A percentile compares a stretch with the other conserved stretches of the same genome.
phyloP scores from a whole-genome alignment of 805 yeast genomes.

The Candida hispaniensis region DNA sequence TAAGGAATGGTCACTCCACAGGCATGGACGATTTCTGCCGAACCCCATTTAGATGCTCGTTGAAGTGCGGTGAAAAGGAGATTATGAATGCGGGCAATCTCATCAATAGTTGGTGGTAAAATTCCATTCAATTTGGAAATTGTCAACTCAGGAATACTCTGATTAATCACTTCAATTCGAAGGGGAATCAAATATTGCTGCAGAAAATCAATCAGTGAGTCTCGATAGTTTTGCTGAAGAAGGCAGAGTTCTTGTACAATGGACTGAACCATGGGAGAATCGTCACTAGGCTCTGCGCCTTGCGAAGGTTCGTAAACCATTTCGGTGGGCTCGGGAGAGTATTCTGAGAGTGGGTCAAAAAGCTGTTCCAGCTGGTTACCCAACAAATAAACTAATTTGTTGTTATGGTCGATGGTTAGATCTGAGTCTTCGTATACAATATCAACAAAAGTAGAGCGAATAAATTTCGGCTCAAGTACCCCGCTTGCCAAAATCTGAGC shows the following conservation, averaged over 20 bases:
- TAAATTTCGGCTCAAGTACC: conserved; percentile 38
- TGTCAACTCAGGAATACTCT: conserved; percentile 39
- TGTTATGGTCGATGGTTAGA: conserved; percentile 51
- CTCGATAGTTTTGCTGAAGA: conserved; percentile 66
- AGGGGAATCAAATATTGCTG: conserved; percentile 73
- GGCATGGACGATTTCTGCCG: conserved; percentile 65
- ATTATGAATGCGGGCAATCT: conserved; percentile 81
- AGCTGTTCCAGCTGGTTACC: conserved; percentile 83
- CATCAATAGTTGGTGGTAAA: conserved; percentile 94
- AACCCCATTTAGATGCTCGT: conserved; percentile 57
- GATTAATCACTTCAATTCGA: conserved; percentile 55
- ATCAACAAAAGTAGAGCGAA: conserved; percentile 54
- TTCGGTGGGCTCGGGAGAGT: conserved; percentile 82
- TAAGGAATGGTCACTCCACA: conserved; percentile 78
- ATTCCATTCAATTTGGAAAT: conserved; percentile 60
- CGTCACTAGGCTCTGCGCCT: conserved; percentile 19
- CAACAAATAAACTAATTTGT: conserved; percentile 58
- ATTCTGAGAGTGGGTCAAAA: conserved; percentile 82
- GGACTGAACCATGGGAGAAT: conserved; percentile 35
- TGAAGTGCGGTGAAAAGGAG: conserved; percentile 66
- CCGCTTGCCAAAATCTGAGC: conserved; percentile 46
- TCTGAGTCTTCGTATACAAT: conserved; percentile 55
- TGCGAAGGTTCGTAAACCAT: conserved; percentile 54
- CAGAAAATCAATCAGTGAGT: conserved; percentile 58
- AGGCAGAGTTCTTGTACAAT: conserved; percentile 56